Percentiles rank a stretch among this genome's conserved stretches.
Conservation (phyloP, 495 filamentous ascomycete species). For the Pseudotulostoma volvatum region DNA sequence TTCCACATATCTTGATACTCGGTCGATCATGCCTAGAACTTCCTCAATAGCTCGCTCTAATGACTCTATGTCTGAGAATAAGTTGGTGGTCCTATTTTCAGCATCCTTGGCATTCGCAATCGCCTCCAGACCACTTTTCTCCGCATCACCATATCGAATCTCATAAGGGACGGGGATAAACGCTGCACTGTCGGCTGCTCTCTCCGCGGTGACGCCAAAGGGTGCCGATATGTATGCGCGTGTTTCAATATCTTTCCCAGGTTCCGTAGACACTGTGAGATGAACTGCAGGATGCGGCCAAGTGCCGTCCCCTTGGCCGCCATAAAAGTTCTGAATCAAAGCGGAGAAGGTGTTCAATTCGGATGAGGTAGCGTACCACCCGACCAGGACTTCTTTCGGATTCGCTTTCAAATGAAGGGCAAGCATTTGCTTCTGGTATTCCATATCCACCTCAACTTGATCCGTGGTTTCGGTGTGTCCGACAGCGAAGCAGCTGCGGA, state of each 20-base stretch:
- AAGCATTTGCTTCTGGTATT: slow-evolving; percentile 99
- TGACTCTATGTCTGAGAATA: slow-evolving; percentile 75
- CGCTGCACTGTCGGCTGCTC: slow-evolving; percentile 82
- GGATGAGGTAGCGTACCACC: slow-evolving; percentile 93
- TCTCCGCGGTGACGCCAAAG: slow-evolving; percentile 85
- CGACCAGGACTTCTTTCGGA: slow-evolving; percentile 83
- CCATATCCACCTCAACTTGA: slow-evolving; percentile 98
- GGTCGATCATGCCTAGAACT: slow-evolving; percentile 71
- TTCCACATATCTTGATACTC: slow-evolving; percentile 77
- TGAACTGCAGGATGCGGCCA: slow-evolving; percentile 93
- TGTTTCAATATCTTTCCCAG: slow-evolving; percentile 69
- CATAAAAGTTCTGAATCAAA: slow-evolving; percentile 99
- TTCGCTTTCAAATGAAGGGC: slow-evolving; percentile 82
- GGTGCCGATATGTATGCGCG: slow-evolving; percentile 87
- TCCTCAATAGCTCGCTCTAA: slow-evolving; percentile 72
- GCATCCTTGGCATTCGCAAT: slow-evolving; percentile 65
- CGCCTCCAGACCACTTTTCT: slow-evolving; percentile 79
- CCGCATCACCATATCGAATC: slow-evolving; percentile 75
- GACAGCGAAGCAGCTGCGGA: slow-evolving; percentile 89
- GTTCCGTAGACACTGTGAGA: slow-evolving; percentile 77
- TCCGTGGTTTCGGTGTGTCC: slow-evolving; percentile 96
- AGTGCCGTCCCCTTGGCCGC: slow-evolving; percentile 86
- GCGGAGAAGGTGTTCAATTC: slow-evolving; percentile 96
- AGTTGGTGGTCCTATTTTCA: slow-evolving; percentile 51
- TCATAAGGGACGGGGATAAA: slow-evolving; percentile 95